Evolutionary conservation across 306 rosid species (phyloP), one percentile per base, ranked within the genome.

Genomic region (Carpinus viminea): DNA sequence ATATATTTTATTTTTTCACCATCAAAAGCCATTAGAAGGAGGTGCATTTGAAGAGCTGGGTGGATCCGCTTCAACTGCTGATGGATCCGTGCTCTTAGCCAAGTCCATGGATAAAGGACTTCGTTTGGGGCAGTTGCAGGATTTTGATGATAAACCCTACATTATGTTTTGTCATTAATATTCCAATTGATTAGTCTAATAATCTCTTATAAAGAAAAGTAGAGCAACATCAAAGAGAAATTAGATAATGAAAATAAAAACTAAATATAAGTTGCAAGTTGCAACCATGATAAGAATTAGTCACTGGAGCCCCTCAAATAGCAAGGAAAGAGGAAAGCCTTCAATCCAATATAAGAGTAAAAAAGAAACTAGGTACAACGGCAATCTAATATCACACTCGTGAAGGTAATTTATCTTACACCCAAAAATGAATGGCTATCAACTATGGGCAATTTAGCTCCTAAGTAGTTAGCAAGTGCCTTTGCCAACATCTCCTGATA

Each of bases 381-480:
- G 48, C 72, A 69, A 81, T 81, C 47, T 81, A 79, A 81, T 70
- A 73, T 78, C 78, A 83, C 69, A 74, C 65, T 16, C 34, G 54
- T 80, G 77, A 82, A 85, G 57, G 81, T 71, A 81, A 79, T 66
- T 84, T 80, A 82, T 87, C 99, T 93, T 96, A 96, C 99, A 86
- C 97, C 94, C 99, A 96, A 81, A 89, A 91, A 89, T 8, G 84
- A 89, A 70, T 91, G 99, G 88, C 97, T 96, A 85, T 96, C 99
- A 88, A 96, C 93, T 78, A 96, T 88, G 78, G 93, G 99, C 87
- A 96, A 86, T 89, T 96, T 96, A 64, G 99, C 97, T 50, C 89
- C 96, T 53, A 91, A 96, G 80, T 90, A 81, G 38, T 91, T 85
- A 31, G 99, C 99, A 83, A 96, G 99, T 52, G 99, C 98, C 91